Percentiles rank a stretch among this genome's conserved stretches.
These are phyloP conservation scores for Epichloe uncinata DNA, from an alignment of 2,329 filamentous ascomycete species.

Conservation along the genomic window DNA sequence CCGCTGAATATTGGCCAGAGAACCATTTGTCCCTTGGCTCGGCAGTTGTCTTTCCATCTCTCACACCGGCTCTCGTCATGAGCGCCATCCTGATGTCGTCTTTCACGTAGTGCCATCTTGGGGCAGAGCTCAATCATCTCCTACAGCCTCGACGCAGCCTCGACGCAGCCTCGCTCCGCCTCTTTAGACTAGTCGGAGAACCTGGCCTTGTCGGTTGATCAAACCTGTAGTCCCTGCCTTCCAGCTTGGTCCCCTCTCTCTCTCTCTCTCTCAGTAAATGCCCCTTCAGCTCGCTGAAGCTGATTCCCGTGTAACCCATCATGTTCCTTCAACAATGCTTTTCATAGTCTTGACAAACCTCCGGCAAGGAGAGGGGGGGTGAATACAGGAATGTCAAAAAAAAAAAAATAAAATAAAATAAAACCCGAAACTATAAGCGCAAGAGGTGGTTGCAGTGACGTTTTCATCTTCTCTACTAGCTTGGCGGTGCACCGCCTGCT, in stretches of 20 bases:
- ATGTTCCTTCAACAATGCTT: conserved; percentile 1
- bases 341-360: conserved; percentile 1
- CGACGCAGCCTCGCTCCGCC: background rate
- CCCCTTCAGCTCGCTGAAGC: background rate
- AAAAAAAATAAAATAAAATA: background rate
- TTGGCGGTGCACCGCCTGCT: conserved; percentile 1
- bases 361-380: background rate
- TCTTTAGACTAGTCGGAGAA: background rate
- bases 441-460: background rate
- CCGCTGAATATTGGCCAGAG: background rate
- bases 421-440: background rate
- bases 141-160: background rate
- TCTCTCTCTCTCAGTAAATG: background rate
- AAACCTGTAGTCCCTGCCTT: background rate
- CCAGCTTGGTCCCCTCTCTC: background rate
- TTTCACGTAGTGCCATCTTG: background rate
- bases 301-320: background rate
- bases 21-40: background rate
- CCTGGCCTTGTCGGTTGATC: background rate
- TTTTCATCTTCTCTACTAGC: conserved; percentile 5
- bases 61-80: background rate
- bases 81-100: too few relatives aligned
- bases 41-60: background rate
- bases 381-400: background rate
- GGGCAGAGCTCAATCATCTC: background rate